phyloP scores from a whole-genome alignment of 2,329 filamentous ascomycete species.

The Apiospora hydei region DNA sequence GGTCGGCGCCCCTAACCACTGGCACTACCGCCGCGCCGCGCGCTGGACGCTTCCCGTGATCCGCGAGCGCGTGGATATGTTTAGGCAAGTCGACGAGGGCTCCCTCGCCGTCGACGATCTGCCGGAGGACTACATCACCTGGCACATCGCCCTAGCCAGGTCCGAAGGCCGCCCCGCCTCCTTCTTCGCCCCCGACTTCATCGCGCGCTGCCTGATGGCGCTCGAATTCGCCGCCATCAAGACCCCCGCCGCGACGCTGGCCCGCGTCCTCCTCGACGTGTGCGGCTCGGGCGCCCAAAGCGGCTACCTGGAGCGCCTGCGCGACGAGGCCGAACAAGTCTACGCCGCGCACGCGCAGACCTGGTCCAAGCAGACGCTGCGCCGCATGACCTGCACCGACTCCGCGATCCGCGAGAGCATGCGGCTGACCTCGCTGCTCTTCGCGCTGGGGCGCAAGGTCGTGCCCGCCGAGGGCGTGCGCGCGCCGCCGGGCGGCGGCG shows the following conservation, averaged over 20 bases:
- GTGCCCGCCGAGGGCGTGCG: constrained; percentile 13
- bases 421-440: constrained; percentile 7
- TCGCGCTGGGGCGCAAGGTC: constrained; percentile 14
- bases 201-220: constrained; percentile 16
- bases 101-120: neutral
- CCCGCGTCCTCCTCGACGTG: constrained; percentile 10
- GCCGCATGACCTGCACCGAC: constrained; percentile 4
- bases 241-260: constrained; percentile 18
- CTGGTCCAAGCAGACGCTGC: constrained; percentile 21
- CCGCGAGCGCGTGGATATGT: constrained; percentile 20
- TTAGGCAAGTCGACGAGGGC: neutral
- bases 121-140: constrained; percentile 21
- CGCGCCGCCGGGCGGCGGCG: neutral
- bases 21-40: neutral
- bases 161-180: neutral
- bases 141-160: constrained; percentile 17
- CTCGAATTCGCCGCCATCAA: constrained; percentile 20
- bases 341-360: neutral
- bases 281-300: constrained; percentile 11
- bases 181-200: neutral
- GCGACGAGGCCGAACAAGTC: neutral
- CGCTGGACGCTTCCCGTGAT: constrained; percentile 19
- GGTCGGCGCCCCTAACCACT: constrained; percentile 9
- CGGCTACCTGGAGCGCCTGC: constrained; percentile 10
- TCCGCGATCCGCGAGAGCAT: constrained; percentile 21